Base-by-base conservation (phyloP, 2,329 filamentous ascomycete species). In the Pyrenochaeta sp. region DNA sequence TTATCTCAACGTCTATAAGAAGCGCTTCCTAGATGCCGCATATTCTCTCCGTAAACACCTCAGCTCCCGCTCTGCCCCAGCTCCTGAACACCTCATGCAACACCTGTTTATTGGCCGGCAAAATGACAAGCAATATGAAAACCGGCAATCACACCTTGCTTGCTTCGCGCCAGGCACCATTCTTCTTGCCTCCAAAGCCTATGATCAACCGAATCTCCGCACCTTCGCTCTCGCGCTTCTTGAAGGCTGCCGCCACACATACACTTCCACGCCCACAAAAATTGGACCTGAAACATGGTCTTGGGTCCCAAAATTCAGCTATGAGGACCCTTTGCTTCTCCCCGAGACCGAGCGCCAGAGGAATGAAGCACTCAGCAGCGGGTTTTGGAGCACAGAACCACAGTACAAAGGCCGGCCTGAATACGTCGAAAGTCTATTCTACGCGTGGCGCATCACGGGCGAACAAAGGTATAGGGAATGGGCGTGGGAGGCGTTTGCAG, bases 401-500 rank as follows among this genome's bases (percentile, higher is more conserved):
- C 18, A 49, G 14, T 77, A 72, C 60, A 69, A 68, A 32, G 72
- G 75, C 14, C 68, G 76, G 1, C 75, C 75, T 3, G 75, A 77
- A 60, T 78, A 77, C 46, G 66, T 77, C 2, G 75, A 77, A 49
- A 69, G 65, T 4, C 54, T 78, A 9, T 78, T 78, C 62, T 76
- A 77, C 49, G 76, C 73, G 6, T 78, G 69, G 64, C 73, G 76
- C 49, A 73, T 77, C 40, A 78, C 75, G 0, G 76, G 76, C 32
- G 68, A 78, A 36, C 50, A 65, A 18, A 69, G 75, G 3, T 78
- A 74, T 36, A 71, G 76, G 21, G 68, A 75, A 1, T 78, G 76
- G 76, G 76, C 76, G 4, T 78, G 76, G 76, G 76, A 78, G 33
- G 75, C 72, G 3, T 78, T 76, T 47, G 47, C 58, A 0, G 74